A percentile compares a stretch with the other conserved stretches of the same genome.
Conservation (phyloP, 2,329 filamentous ascomycete species). For the Aaosphaeria arxii region DNA sequence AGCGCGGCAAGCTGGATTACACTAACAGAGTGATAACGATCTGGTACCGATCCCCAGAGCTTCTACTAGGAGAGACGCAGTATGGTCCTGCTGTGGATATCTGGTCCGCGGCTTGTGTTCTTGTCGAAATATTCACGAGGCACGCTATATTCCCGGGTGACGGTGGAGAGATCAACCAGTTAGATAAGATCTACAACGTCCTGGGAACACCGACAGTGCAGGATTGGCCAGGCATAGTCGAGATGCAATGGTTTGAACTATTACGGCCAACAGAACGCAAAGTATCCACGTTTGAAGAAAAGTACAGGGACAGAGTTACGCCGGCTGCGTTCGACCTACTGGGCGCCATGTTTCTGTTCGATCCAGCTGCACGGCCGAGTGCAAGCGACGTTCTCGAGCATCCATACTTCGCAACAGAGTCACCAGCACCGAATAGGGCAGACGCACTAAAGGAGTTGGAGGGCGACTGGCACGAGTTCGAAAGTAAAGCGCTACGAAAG, state of each 20-base stretch:
- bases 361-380: slow-evolving; percentile 77
- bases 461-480: slow-evolving; percentile 98
- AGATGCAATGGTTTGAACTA: slow-evolving; percentile 97
- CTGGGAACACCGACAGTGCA: slow-evolving; percentile 81
- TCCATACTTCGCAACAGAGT: slow-evolving; percentile 81
- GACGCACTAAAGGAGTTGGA: slow-evolving; percentile 78
- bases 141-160: slow-evolving; percentile 94
- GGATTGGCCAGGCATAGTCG: slow-evolving; percentile 86
- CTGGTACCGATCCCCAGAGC: slow-evolving; percentile 95
- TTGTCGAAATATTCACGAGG: slow-evolving; percentile 93
- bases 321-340: slow-evolving; percentile 81
- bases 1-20: slow-evolving; percentile 87
- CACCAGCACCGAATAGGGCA: slow-evolving; percentile 73
- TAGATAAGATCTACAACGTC: slow-evolving; percentile 94
- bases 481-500: slow-evolving; percentile 89
- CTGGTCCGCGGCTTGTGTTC: slow-evolving; percentile 95
- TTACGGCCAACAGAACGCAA: slow-evolving; percentile 74
- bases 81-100: slow-evolving; percentile 97
- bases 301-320: slow-evolving; percentile 74
- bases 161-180: slow-evolving; percentile 89
- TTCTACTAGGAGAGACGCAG: slow-evolving; percentile 87
- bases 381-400: slow-evolving; percentile 83
- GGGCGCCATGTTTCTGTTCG: slow-evolving; percentile 81
- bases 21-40: slow-evolving; percentile 99
- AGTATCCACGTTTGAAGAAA: slow-evolving; percentile 74